These are phyloP conservation scores for Cucumis melo DNA, from an alignment of 306 rosid genomes.

Conservation along the genomic window DNA sequence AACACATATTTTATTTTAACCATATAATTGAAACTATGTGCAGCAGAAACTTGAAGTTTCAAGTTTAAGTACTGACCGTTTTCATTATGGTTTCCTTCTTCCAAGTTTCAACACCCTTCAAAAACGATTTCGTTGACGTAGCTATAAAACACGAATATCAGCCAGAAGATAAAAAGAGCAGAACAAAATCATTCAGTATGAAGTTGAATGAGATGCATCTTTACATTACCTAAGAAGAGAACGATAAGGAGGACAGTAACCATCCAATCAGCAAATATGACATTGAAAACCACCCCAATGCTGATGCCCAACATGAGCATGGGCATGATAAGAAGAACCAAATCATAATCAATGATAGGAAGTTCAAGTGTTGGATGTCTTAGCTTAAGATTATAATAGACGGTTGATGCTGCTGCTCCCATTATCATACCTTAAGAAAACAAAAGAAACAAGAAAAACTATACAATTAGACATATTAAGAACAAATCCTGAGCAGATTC, in stretches of 20 bases:
- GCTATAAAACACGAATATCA: constrained; percentile 25
- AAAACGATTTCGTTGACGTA: constrained; percentile 79
- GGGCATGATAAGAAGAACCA: constrained; percentile 85
- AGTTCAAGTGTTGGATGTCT: constrained; percentile 70
- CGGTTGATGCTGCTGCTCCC: constrained; percentile 84
- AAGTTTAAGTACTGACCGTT: constrained; percentile 28
- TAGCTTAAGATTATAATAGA: constrained; percentile 73
- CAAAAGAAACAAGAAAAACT: neutral
- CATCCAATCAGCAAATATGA: constrained; percentile 92
- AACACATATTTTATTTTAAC: neutral
- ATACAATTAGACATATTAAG: neutral
- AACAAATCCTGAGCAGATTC: neutral
- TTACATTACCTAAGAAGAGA: constrained; percentile 63
- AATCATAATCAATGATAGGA: constrained; percentile 90
- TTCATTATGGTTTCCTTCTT: constrained; percentile 81
- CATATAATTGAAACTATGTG: neutral
- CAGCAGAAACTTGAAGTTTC: neutral
- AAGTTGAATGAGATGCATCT: neutral
- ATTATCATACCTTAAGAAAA: constrained; percentile 71
- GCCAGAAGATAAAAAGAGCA: neutral
- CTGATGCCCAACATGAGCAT: constrained; percentile 99
- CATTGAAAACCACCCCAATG: constrained; percentile 78
- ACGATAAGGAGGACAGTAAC: constrained; percentile 78
- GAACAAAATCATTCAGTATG: neutral
- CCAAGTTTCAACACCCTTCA: constrained; percentile 86